Evolutionary conservation across 495 filamentous ascomycete genomes (phyloP).

Genomic region (Xylaria nigripes): DNA sequence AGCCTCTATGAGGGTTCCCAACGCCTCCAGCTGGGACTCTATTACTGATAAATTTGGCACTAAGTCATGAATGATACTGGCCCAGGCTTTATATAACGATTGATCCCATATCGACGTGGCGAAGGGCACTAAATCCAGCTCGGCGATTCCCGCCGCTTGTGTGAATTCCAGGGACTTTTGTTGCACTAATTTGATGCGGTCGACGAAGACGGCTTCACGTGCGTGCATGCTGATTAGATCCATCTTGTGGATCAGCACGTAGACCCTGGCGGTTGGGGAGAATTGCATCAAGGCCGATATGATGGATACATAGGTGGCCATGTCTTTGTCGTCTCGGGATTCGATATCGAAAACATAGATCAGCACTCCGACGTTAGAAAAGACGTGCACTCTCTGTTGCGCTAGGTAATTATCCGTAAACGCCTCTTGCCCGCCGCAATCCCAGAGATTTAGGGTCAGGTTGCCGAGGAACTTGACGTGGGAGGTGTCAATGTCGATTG

Average conservation of each 20-base stretch:
- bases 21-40: conserved; percentile 66
- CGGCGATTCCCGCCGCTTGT: conserved; percentile 28
- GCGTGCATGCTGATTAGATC: conserved; percentile 81
- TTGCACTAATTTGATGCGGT: conserved; percentile 63
- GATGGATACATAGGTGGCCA: conserved; percentile 79
- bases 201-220: conserved; percentile 71
- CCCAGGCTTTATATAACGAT: conserved; percentile 96
- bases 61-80: conserved; percentile 88
- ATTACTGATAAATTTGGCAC: conserved; percentile 90
- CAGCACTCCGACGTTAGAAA: conserved; percentile 88
- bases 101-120: conserved; percentile 98
- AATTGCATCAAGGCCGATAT: conserved; percentile 78
- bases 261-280: conserved; percentile 75
- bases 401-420: conserved; percentile 98
- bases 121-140: conserved; percentile 60
- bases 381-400: conserved; percentile 89
- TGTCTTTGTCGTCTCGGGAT: conserved; percentile 81
- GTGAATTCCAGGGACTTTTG: conserved; percentile 65
- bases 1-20: conserved; percentile 77
- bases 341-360: conserved; percentile 99
- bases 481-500: conserved; percentile 95
- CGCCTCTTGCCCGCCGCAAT: conserved; percentile 96
- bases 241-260: conserved; percentile 96
- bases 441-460: conserved; percentile 94
- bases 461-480: conserved; percentile 98